Conservation (phyloP, 768 basidiomycete species). For the Exidia glandulosa region DNA sequence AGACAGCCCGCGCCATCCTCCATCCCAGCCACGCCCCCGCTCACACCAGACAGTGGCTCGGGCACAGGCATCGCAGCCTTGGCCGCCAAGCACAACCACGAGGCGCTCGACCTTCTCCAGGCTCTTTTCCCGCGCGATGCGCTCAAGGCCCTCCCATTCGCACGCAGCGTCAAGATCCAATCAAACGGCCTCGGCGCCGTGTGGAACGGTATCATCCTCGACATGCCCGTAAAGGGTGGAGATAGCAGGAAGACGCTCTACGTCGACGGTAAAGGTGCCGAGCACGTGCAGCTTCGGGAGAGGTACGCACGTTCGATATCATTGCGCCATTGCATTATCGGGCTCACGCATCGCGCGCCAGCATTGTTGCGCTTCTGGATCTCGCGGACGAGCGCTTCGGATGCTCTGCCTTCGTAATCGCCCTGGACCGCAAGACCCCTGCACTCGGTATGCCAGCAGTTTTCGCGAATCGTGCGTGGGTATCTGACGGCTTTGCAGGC, state of each 20-base stretch:
- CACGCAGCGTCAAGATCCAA: constrained; percentile 64
- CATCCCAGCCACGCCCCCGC: constrained; percentile 54
- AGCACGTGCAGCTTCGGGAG: constrained; percentile 69
- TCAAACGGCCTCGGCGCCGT: constrained; percentile 53
- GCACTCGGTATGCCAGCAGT: constrained; percentile 30
- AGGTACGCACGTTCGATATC: constrained; percentile 37
- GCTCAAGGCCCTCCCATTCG: constrained; percentile 53
- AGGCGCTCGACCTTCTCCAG: constrained; percentile 69
- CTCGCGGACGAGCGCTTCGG: constrained; percentile 75
- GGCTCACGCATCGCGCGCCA: constrained; percentile 20
- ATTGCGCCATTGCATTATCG: neutral
- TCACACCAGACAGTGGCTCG: constrained; percentile 62
- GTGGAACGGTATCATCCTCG: constrained; percentile 72
- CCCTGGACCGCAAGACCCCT: constrained; percentile 60
- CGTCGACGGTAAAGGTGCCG: constrained; percentile 74
- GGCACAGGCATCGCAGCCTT: constrained; percentile 33
- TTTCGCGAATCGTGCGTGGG: neutral
- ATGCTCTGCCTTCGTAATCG: constrained; percentile 71
- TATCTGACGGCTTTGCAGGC: constrained; percentile 14
- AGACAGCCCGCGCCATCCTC: constrained; percentile 24
- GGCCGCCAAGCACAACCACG: constrained; percentile 37
- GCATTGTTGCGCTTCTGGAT: constrained; percentile 79
- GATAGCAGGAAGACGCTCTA: constrained; percentile 66
- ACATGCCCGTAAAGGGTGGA: constrained; percentile 33
- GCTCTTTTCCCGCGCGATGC: constrained; percentile 68